Base-by-base conservation (phyloP, 345 rosid species). In the Boechera stricta region DNA sequence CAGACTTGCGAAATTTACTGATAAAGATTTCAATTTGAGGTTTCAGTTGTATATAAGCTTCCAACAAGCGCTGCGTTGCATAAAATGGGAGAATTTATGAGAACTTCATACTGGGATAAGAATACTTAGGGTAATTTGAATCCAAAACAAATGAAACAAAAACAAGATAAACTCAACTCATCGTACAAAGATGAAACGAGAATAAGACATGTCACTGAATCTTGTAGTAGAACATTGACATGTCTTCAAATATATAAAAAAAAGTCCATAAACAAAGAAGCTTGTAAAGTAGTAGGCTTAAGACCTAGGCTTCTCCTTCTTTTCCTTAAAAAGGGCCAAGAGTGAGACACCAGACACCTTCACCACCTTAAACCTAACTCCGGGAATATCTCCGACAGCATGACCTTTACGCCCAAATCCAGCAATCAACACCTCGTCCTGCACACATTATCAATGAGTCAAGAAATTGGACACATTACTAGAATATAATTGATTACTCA, bases 351-450 rank as follows among this genome's bases (percentile, higher is more conserved):
- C 91, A 60, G 94, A 89, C 2, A 87, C 91, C 84, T 84, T 87
- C 67, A 87, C 94, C 6, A 87, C 91, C 91, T 89, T 89, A 79
- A 89, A 89, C 74, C 94, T 82, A 24, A 89, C 94, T 47, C 94
- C 90, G 64, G 90, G 91, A 87, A 86, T 87, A 89, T 85, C 91
- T 77, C 93, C 93, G 0, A 88, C 90, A 1, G 93, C 88, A 72
- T 86, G 93, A 15, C 80, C 83, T 64, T 80, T 80, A 69, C 83
- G 83, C 5, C 93, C 93, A 67, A 87, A 89, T 57, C 90, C 93
- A 72, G 91, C 89, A 60, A 89, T 85, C 78, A 89, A 80, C 29
- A 89, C 91, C 75, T 89, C 91, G 28, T 89, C 90, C 90, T 89
- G 81, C 63, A 77, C 26, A 61, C 5, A 73, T 9, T 15, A 42